phyloP scores from a whole-genome alignment of 805 yeast genomes.

The Hemisphaericaspora nanyangensis region DNA sequence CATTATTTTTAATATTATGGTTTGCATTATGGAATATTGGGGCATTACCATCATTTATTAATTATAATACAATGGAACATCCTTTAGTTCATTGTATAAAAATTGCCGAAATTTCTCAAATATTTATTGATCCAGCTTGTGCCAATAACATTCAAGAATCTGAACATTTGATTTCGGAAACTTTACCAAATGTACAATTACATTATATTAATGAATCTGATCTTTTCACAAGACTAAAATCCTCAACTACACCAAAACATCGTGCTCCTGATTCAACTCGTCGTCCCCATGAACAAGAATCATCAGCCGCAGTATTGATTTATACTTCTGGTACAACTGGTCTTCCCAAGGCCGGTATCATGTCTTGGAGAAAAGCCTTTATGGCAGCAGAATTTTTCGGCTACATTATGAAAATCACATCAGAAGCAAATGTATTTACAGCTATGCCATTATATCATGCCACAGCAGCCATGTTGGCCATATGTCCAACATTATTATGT shows the following conservation, averaged over 20 bases:
- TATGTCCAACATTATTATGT: slow-evolving; percentile 56
- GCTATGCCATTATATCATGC: slow-evolving; percentile 97
- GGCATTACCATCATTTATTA: slow-evolving; percentile 82
- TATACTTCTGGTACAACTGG: slow-evolving; percentile 96
- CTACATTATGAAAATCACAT: slow-evolving; percentile 56
- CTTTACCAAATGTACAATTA: slow-evolving; percentile 36
- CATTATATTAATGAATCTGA: slow-evolving; percentile 50
- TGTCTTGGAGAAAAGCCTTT: slow-evolving; percentile 84
- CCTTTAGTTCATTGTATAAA: slow-evolving; percentile 79
- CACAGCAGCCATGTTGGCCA: slow-evolving; percentile 85
- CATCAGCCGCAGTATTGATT: slow-evolving; percentile 65
- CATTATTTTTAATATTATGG: slow-evolving; percentile 77
- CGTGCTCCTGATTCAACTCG: slow-evolving; percentile 57
- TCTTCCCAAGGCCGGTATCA: slow-evolving; percentile 86
- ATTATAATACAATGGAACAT: slow-evolving; percentile 69
- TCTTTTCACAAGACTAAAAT: slow-evolving; percentile 39
- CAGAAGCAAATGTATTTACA: slow-evolving; percentile 62
- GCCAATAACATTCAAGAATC: slow-evolving; percentile 49
- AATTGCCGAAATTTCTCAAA: slow-evolving; percentile 57
- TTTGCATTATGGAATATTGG: slow-evolving; percentile 88
- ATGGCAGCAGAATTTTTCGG: slow-evolving; percentile 72
- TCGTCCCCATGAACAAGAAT: slow-evolving; percentile 54
- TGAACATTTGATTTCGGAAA: slow-evolving; percentile 33
- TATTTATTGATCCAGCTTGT: slow-evolving; percentile 74
- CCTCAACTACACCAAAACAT: slow-evolving; percentile 43